Percentiles rank a stretch among this genome's conserved stretches.
Conservation (phyloP, 75 land plant species). For the Pinus albicaulis region DNA sequence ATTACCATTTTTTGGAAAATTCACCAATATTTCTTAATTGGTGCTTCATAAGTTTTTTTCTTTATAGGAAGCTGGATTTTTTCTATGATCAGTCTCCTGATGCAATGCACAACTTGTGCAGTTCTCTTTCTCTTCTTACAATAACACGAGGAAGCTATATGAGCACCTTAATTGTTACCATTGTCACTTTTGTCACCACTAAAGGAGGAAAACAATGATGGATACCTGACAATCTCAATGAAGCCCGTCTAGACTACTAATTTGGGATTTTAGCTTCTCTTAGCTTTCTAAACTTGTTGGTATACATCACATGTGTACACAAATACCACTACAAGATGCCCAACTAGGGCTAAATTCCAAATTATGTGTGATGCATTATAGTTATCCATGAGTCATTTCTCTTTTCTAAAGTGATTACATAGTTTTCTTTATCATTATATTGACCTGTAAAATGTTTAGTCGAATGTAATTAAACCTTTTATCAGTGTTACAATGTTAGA, state of each 20-base stretch:
- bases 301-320: slow-evolving; percentile 21
- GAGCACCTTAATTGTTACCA: slow-evolving; percentile 64
- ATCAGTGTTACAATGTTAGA: too few relatives aligned
- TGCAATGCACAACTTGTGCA: slow-evolving; percentile 73
- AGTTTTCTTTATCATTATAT: too few relatives aligned
- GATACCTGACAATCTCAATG: not conserved
- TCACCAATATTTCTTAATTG: slow-evolving; percentile 73
- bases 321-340: slow-evolving; percentile 12
- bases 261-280: too few relatives aligned
- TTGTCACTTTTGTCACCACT: slow-evolving; percentile 40
- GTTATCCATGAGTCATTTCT: too few relatives aligned
- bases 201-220: slow-evolving; percentile 26
- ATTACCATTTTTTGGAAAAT: slow-evolving; percentile 79
- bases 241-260: too few relatives aligned
- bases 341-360: too few relatives aligned
- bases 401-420: too few relatives aligned
- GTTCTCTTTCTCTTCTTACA: slow-evolving; percentile 65
- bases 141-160: slow-evolving; percentile 29
- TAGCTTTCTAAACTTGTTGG: too few relatives aligned
- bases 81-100: slow-evolving; percentile 90
- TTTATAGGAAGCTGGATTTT: slow-evolving; percentile 73
- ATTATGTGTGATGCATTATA: too few relatives aligned
- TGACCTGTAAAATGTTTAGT: too few relatives aligned
- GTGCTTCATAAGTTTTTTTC: slow-evolving; percentile 78
- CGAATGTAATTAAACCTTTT: too few relatives aligned